phyloP scores from a whole-genome alignment of 169 alveolate species.

The Plasmodium knowlesi region DNA sequence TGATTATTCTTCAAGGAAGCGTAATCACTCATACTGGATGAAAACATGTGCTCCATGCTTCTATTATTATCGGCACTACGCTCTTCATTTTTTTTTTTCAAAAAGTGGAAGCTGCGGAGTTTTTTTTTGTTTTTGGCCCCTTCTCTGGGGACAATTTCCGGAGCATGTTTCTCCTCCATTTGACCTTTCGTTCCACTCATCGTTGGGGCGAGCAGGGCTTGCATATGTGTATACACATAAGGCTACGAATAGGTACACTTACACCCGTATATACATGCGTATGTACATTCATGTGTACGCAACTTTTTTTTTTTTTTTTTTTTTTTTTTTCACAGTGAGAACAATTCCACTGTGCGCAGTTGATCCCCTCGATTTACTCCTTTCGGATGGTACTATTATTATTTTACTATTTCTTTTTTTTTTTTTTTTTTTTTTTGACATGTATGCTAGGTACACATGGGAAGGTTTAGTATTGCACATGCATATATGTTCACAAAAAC shows the following conservation, averaged over 20 bases:
- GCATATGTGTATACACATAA: not conserved
- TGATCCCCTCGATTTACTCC: not conserved
- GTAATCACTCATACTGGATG: not conserved
- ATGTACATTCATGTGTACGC: not conserved
- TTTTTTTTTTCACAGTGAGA: not conserved
- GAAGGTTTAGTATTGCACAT: not conserved
- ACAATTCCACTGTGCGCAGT: constrained; percentile 1
- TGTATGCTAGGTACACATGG: not conserved
- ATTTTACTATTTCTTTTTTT: too few relatives aligned
- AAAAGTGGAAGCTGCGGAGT: not conserved
- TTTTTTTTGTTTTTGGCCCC: not conserved
- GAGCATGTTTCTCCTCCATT: not conserved
- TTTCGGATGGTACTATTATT: not conserved
- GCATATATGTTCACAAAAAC: not conserved
- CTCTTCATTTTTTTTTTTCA: constrained; percentile 6
- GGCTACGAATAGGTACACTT: not conserved
- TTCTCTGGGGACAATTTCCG: not conserved
- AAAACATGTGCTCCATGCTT: not conserved
- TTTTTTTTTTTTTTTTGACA: not conserved
- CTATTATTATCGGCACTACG: not conserved
- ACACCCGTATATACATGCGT: not conserved
- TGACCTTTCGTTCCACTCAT: not conserved
- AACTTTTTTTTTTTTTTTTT: not conserved
- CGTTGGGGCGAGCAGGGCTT: not conserved
- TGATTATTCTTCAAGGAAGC: not conserved